Base-by-base conservation (phyloP, 2,329 filamentous ascomycete genomes). In the Venturiaceae sp. region DNA sequence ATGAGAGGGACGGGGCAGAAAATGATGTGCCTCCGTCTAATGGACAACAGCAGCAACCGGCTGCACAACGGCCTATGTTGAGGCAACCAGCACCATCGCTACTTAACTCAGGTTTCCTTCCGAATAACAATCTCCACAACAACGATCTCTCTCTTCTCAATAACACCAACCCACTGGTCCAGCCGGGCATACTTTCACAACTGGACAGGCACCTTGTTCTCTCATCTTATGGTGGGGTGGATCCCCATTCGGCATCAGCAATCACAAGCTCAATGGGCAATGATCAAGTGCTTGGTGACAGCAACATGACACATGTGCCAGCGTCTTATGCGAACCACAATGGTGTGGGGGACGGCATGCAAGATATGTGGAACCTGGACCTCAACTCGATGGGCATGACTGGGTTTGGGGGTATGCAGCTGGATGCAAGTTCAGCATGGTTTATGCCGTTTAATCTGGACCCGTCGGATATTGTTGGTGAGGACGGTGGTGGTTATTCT, bases 371-470 rank as follows among this genome's bases (percentile, higher is more conserved):
- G 39, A 50, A 58, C 32, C 21, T 50, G 39, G 44, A 58, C 21
- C 26, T 32, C 19, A 13, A 21, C 6, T 36, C 39, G 28, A 52
- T 36, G 30, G 39, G 39, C 2, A 57, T 53, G 37, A 57, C 14
- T 14, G 53, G 56, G 30, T 57, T 58, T 52, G 62, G 69, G 19
- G 62, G 66, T 1, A 55, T 65, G 33, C 14, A 33, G n/a, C 36
- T 68, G 68, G 74, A 77, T 60, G 73, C 74, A 0, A 74, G 72
- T 50, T 86, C 85, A 56, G 89, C 88, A 5, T 97, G 92, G 89
- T 95, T 95, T 71, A 85, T 95, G 77, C 90, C 92, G 1, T 95
- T 96, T 72, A 95, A 95, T 68, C 84, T 95, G 72, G 88, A 94
- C 60, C 88, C 90, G 21, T 84, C 88, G 0, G 82, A 84, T 59